Evolutionary conservation across 768 basidiomycete genomes (phyloP), one percentile per base, ranked within the genome.

Genomic region (Mrakia frigida): DNA sequence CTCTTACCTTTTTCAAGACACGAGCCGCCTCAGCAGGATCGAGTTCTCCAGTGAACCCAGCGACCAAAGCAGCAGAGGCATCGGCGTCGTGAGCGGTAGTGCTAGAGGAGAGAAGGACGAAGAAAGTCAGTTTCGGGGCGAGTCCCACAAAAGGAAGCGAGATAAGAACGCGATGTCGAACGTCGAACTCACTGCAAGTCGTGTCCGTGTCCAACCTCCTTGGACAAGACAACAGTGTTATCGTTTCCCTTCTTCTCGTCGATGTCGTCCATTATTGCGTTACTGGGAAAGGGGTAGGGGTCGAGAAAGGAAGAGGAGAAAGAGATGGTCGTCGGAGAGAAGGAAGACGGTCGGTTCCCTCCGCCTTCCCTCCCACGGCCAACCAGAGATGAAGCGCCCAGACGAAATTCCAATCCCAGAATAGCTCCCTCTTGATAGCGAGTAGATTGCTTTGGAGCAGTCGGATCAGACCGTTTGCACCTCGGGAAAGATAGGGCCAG

Each of bases 61-160:
- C 79, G n/a, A 81, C 81, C 39, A 81, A 75, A 31, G 74, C 79
- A 7, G 81, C 81, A 9, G 80, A 80, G 31, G 69, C 59, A 52
- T 76, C 75, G 21, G 68, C 75, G 10, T 76, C 59, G 10, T 33
- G 28, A 37, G 31, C 39, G 18, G 61, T 76, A 5, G 28, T 28
- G 50, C 70, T 72, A 23, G 37, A 46, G 35, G 43, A 7, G 9
- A 35, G 4, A 28, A 63, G 50, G 52, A 18, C 6, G 14, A 10
- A 69, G 39, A 18, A 28, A n/a, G 50, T n/a, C 39, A 56, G 25
- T 9, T n/a, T 16, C 18, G 18, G 25, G 31, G 7, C 18, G 61
- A 50, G 37, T n/a, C 41, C 16, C 16, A 25, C n/a, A 21, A 9
- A 68, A 7, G 18, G 6, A 65, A 18, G 33, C 37, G 37, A 33